phyloP scores from a whole-genome alignment of 2,329 filamentous ascomycete species.

The Neurospora sp. region DNA sequence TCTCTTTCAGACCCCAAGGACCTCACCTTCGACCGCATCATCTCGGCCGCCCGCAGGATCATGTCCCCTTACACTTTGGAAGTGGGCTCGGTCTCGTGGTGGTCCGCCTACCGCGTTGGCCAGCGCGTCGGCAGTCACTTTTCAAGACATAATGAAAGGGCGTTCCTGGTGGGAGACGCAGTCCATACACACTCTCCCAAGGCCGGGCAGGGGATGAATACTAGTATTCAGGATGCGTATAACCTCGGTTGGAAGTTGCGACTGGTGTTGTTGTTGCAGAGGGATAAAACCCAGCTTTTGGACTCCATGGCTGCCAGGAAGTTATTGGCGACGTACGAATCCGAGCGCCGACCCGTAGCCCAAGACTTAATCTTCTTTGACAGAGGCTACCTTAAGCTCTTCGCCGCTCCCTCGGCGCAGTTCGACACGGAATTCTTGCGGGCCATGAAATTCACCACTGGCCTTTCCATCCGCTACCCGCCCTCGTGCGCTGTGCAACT shows the following conservation, averaged over 20 bases:
- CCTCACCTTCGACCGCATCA: constrained; percentile 45
- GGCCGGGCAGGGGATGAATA: constrained; percentile 43
- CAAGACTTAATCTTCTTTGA: constrained; percentile 37
- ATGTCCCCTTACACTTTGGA: constrained; percentile 32
- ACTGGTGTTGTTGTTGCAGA: constrained; percentile 13
- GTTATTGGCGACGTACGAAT: constrained; percentile 40
- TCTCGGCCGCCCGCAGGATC: constrained; percentile 38
- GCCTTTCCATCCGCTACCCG: constrained; percentile 6
- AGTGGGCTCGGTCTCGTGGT: constrained; percentile 38
- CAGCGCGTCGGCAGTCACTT: constrained; percentile 41
- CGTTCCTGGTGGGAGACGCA: constrained; percentile 40
- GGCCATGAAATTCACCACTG: constrained; percentile 10
- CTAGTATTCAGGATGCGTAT: constrained; percentile 31
- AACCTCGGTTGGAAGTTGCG: constrained; percentile 31
- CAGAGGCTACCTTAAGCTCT: constrained; percentile 7
- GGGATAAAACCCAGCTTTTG: constrained; percentile 27
- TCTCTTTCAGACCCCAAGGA: constrained; percentile 15
- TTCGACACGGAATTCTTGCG: constrained; percentile 7
- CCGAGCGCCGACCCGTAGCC: constrained; percentile 39
- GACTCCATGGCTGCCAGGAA: constrained; percentile 1
- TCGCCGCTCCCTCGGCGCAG: constrained; percentile 3
- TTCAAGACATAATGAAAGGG: too few species aligned
- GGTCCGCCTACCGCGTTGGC: constrained; percentile 47
- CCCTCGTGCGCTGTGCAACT: constrained; percentile 6
- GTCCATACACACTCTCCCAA: constrained; percentile 51